Percentiles rank a stretch among this genome's conserved stretches.
Conservation (phyloP, 1,139 yeast genomes). For the Kodamaea sp. region DNA sequence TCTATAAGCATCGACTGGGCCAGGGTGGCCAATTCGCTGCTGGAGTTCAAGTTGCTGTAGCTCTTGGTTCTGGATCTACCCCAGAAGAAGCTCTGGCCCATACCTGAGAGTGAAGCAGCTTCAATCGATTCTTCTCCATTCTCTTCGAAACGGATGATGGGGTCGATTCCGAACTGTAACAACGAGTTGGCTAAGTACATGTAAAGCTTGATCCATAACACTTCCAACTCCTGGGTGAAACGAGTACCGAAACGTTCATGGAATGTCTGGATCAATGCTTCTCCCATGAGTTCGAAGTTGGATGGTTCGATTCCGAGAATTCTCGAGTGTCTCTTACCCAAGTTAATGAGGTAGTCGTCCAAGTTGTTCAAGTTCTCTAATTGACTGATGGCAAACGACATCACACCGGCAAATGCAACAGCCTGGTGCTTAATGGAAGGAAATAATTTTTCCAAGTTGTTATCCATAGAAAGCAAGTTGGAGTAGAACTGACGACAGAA, state of each 20-base stretch:
- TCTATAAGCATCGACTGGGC: constrained; percentile 5
- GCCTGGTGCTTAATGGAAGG: constrained; percentile 75
- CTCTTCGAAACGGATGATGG: constrained; percentile 33
- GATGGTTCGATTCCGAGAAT: constrained; percentile 73
- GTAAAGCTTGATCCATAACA: constrained; percentile 72
- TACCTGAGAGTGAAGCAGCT: constrained; percentile 7
- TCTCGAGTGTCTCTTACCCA: constrained; percentile 77
- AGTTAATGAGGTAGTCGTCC: constrained; percentile 59
- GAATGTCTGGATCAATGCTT: constrained; percentile 72
- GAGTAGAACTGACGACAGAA: constrained; percentile 66
- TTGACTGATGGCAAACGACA: constrained; percentile 58
- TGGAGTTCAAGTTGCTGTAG: constrained; percentile 1
- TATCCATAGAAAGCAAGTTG: constrained; percentile 56
- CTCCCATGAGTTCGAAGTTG: constrained; percentile 78
- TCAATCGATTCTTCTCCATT: constrained; percentile 9
- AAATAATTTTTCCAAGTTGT: constrained; percentile 54
- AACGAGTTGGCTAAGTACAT: constrained; percentile 65
- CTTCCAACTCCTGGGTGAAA: constrained; percentile 53
- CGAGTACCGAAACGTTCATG: constrained; percentile 59
- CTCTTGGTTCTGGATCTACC: constrained; percentile 5
- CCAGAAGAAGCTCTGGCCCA: constrained; percentile 9
- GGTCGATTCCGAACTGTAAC: constrained; percentile 67
- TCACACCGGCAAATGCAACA: constrained; percentile 77
- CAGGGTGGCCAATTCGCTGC: constrained; percentile 3
- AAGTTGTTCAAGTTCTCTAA: constrained; percentile 42